Evolutionary conservation across 768 basidiomycete genomes (phyloP).

Genomic region (Leccinum fibrillosum): DNA sequence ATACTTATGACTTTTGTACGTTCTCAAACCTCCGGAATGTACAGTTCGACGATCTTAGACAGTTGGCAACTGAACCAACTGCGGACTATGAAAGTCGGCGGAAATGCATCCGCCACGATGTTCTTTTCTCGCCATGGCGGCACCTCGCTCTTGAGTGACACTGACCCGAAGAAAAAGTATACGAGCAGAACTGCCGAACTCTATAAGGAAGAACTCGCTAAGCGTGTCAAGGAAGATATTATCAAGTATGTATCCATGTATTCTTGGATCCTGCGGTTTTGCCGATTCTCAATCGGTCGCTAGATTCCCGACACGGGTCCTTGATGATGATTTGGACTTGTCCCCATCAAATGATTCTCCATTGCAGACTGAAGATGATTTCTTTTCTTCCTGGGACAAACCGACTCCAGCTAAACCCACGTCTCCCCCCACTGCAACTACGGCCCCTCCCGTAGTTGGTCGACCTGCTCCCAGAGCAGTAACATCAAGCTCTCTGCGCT

Average conservation of each 20-base stretch:
- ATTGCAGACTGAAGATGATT: slow-evolving; percentile 75
- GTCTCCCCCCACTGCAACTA: slow-evolving; percentile 47
- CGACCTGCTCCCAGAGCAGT: slow-evolving; percentile 57
- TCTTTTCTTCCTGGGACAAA: slow-evolving; percentile 97
- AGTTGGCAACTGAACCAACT: slow-evolving; percentile 89
- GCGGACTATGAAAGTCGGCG: slow-evolving; percentile 94
- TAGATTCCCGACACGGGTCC: slow-evolving; percentile 75
- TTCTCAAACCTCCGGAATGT: slow-evolving; percentile 19
- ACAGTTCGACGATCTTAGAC: slow-evolving; percentile 94
- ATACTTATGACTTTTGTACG: background rate
- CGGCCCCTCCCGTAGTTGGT: slow-evolving; percentile 59
- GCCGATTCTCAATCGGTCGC: background rate
- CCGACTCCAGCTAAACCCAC: slow-evolving; percentile 54
- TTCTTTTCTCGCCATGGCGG: slow-evolving; percentile 92
- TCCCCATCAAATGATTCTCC: slow-evolving; percentile 37
- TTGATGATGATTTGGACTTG: slow-evolving; percentile 77
- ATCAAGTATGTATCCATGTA: slow-evolving; percentile 45
- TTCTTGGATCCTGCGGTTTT: background rate
- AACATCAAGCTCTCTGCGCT: slow-evolving; percentile 60
- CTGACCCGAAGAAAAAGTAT: slow-evolving; percentile 89
- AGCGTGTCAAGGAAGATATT: slow-evolving; percentile 74
- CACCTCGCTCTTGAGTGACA: slow-evolving; percentile 58
- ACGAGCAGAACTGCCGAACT: slow-evolving; percentile 76
- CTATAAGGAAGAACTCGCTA: slow-evolving; percentile 90
- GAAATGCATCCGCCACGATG: slow-evolving; percentile 81